These are phyloP conservation scores for Telfairia occidentalis DNA, from an alignment of 331 rosid genomes.

Conservation along the genomic window DNA sequence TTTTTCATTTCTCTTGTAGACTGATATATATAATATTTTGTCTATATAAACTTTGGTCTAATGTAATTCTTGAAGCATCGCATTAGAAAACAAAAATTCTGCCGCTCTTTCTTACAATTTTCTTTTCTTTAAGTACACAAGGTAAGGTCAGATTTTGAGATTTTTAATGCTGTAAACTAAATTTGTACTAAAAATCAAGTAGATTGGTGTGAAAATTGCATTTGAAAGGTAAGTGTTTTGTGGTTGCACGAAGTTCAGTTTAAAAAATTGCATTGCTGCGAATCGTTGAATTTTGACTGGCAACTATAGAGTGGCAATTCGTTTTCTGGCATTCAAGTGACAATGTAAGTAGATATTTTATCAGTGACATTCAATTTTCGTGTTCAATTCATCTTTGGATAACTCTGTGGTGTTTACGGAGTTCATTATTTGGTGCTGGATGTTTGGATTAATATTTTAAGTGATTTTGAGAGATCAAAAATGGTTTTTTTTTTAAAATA, in stretches of 20 bases:
- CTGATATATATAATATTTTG: too few relatives aligned
- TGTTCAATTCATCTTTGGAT: too few relatives aligned
- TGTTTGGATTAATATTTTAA: too few relatives aligned
- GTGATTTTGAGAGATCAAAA: too few relatives aligned
- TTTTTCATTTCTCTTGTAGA: neutral
- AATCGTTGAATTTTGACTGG: neutral
- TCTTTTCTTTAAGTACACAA: neutral
- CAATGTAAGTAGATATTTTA: too few relatives aligned
- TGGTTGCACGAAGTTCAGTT: neutral
- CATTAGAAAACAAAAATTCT: neutral
- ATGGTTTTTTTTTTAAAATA: too few relatives aligned
- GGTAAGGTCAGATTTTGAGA: neutral
- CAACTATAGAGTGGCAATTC: neutral
- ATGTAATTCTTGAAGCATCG: neutral
- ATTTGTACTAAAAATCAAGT: neutral
- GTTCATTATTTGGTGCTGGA: too few relatives aligned
- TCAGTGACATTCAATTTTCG: too few relatives aligned
- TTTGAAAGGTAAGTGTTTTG: neutral
- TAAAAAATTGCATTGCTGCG: neutral
- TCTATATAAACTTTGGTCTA: too few relatives aligned
- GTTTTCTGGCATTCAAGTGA: neutral
- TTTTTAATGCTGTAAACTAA: neutral
- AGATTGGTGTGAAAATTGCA: neutral
- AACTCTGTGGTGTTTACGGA: too few relatives aligned
- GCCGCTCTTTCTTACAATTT: neutral